Evolutionary conservation across 2,329 filamentous ascomycete species (phyloP).

Genomic region (Claviceps africana): DNA sequence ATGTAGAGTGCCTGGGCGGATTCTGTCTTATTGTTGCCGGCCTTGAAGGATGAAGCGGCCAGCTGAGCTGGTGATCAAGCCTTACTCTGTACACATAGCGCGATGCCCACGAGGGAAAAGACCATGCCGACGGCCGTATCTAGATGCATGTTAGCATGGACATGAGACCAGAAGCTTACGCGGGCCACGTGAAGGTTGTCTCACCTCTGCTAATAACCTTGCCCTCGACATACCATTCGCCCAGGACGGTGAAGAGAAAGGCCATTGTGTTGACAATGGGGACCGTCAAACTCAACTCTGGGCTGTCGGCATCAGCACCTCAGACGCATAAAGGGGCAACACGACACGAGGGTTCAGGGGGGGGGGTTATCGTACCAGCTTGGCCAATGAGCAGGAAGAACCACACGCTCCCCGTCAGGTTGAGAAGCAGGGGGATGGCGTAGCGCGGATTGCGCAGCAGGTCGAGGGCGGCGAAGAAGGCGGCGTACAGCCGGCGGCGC

Average conservation of each 20-base stretch:
- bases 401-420: constrained; percentile 88
- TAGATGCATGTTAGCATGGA: constrained; percentile 19
- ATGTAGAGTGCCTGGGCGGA: neutral
- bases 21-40: neutral
- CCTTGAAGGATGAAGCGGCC: neutral
- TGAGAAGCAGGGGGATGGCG: constrained; percentile 69
- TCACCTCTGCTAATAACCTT: constrained; percentile 76
- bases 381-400: constrained; percentile 90
- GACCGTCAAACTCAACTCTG: constrained; percentile 83
- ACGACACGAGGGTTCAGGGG: no score
- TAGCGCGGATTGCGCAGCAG: constrained; percentile 71
- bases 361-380: no score
- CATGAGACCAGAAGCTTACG: neutral
- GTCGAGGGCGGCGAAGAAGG: constrained; percentile 64
- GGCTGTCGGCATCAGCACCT: neutral
- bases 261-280: constrained; percentile 90
- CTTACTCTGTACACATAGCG: constrained; percentile 64
- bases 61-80: constrained; percentile 11
- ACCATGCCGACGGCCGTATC: constrained; percentile 76
- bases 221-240: constrained; percentile 87
- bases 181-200: neutral
- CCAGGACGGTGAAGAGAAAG: constrained; percentile 89
- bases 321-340: no score
- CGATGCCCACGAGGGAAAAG: constrained; percentile 67
- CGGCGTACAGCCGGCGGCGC: constrained; percentile 45